These are phyloP conservation scores for Diutina neorugosa DNA, from an alignment of 1,139 yeast species.

Conservation along the genomic window DNA sequence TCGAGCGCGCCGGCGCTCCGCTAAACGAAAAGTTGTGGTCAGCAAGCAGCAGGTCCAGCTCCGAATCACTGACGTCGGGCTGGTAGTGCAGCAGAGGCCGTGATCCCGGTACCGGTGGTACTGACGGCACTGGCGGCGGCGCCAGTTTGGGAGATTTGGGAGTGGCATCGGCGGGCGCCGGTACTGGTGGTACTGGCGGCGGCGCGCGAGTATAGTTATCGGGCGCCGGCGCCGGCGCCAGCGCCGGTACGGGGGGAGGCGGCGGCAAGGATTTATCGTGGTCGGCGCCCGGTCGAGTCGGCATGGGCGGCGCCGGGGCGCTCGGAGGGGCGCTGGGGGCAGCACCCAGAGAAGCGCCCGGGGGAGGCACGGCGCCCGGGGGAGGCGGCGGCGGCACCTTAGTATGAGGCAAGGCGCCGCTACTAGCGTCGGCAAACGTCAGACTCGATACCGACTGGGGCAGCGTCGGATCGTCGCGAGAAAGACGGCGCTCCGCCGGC, in stretches of 20 bases:
- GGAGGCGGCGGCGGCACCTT: conserved; percentile 7
- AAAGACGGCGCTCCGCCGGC: background rate
- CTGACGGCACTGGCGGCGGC: background rate
- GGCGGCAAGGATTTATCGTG: background rate
- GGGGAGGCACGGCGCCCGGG: conserved; percentile 6
- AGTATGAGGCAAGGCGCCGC: conserved; percentile 9
- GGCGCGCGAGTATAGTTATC: background rate
- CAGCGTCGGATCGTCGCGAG: background rate
- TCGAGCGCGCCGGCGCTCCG: background rate
- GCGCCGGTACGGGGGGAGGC: background rate
- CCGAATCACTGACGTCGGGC: background rate
- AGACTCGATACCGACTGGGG: conserved; percentile 5
- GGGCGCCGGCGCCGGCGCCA: background rate
- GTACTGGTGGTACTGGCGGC: background rate
- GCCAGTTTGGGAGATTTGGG: background rate
- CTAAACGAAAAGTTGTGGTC: background rate
- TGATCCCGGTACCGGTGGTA: background rate
- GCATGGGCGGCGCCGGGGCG: background rate
- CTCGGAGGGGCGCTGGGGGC: background rate
- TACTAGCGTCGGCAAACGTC: conserved; percentile 5
- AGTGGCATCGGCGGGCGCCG: background rate
- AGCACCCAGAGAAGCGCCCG: conserved; percentile 4
- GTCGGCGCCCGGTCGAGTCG: background rate
- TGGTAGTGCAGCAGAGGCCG: background rate
- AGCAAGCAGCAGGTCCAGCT: background rate